Conservation (phyloP, 73 alveolate species). For the Paramecium octaurelia region DNA sequence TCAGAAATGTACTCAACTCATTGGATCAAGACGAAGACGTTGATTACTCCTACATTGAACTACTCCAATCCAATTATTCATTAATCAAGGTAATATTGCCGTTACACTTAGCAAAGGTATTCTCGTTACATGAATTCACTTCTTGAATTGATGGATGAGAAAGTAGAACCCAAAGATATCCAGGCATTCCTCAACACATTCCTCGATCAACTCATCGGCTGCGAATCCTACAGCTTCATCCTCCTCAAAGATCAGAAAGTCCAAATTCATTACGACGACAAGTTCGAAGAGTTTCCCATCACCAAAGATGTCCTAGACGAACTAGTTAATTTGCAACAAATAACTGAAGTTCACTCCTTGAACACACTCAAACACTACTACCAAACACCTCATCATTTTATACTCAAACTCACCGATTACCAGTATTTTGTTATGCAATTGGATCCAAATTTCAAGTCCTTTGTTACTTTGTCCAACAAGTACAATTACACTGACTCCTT, state of each 20-base stretch:
- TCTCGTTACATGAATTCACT: conserved; percentile 28
- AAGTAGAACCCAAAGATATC: neutral
- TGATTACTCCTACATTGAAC: neutral
- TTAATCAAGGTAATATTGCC: neutral
- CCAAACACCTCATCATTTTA: neutral
- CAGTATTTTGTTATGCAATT: neutral
- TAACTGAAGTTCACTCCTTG: neutral
- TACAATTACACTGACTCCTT: neutral
- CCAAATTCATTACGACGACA: neutral
- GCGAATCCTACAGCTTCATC: neutral
- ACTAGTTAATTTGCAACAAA: neutral
- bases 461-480: neutral
- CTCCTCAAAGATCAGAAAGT: neutral
- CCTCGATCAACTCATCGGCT: neutral
- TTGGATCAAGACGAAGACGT: neutral
- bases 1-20: neutral
- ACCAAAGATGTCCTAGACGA: neutral
- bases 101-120: conserved; percentile 38
- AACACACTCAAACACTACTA: neutral
- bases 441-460: neutral
- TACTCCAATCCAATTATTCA: neutral
- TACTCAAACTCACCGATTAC: neutral
- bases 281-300: neutral
- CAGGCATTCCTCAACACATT: neutral
- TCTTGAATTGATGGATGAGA: conserved; percentile 39